These are phyloP conservation scores for Stachybotrys chlorohalonatus DNA, from an alignment of 2,329 filamentous ascomycete genomes.

Conservation along the genomic window DNA sequence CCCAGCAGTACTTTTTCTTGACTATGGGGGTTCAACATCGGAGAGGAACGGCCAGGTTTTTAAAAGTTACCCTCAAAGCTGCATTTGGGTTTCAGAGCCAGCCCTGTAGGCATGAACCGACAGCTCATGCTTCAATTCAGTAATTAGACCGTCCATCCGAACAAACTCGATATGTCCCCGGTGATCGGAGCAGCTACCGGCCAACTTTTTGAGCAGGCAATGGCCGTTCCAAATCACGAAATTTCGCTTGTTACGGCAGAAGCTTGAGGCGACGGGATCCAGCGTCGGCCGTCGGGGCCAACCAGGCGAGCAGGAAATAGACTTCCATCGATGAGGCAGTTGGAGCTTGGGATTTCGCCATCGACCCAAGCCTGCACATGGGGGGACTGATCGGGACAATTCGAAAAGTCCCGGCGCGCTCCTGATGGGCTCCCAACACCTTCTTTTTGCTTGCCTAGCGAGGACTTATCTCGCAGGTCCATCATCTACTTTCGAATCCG, in stretches of 20 bases:
- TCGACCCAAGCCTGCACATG: not conserved
- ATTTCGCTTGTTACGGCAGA: not conserved
- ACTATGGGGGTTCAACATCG: too few species aligned
- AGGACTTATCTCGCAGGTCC: not conserved
- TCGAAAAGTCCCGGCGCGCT: not conserved
- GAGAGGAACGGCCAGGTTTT: too few species aligned
- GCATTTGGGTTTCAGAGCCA: too few species aligned
- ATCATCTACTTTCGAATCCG: not conserved
- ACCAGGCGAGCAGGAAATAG: not conserved
- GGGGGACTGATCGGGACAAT: not conserved
- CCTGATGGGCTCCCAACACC: not conserved
- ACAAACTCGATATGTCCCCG: too few species aligned
- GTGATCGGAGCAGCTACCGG: not conserved
- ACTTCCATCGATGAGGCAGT: not conserved
- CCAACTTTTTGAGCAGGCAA: not conserved
- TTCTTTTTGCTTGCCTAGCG: not conserved
- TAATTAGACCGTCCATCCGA: too few species aligned
- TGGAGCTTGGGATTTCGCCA: conserved; percentile 1
- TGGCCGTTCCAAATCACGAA: not conserved
- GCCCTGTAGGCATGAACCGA: too few species aligned
- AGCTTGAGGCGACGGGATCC: not conserved
- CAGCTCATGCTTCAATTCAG: too few species aligned
- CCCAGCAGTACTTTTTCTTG: too few species aligned
- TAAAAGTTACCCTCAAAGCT: too few species aligned
- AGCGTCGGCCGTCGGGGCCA: not conserved